phyloP scores from a whole-genome alignment of 441 rosid species.

The Brassica hybrid region DNA sequence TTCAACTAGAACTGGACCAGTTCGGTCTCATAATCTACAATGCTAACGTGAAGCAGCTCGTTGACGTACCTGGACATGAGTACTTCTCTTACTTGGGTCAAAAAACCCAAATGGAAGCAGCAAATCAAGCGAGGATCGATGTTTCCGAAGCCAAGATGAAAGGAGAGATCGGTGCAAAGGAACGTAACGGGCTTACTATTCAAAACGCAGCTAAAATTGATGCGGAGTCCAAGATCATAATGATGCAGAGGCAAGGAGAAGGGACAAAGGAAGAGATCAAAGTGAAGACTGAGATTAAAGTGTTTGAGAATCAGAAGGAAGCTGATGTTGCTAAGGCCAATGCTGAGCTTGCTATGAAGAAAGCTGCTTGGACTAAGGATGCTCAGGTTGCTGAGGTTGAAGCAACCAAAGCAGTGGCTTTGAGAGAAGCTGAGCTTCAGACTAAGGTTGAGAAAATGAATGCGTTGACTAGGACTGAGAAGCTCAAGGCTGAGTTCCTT shows the following conservation, averaged over 20 bases:
- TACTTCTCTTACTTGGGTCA: slow-evolving; percentile 78
- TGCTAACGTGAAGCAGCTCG: slow-evolving; percentile 77
- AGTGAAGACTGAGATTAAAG: slow-evolving; percentile 62
- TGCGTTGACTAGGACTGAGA: slow-evolving; percentile 63
- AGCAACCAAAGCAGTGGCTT: slow-evolving; percentile 61
- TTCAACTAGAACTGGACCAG: slow-evolving; percentile 68
- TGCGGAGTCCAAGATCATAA: slow-evolving; percentile 61
- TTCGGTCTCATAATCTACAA: slow-evolving; percentile 66
- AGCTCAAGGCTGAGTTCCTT: slow-evolving; percentile 68
- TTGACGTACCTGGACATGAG: slow-evolving; percentile 75
- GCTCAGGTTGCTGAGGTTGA: slow-evolving; percentile 72
- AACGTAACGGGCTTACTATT: slow-evolving; percentile 52
- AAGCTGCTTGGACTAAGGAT: slow-evolving; percentile 59
- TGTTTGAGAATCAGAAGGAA: slow-evolving; percentile 64
- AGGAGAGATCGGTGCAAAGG: slow-evolving; percentile 63
- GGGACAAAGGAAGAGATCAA: slow-evolving; percentile 66
- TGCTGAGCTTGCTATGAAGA: slow-evolving; percentile 64
- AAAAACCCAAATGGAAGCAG: slow-evolving; percentile 79
- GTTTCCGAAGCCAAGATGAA: slow-evolving; percentile 68
- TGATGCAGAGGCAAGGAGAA: slow-evolving; percentile 59
- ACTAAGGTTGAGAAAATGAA: slow-evolving; percentile 66
- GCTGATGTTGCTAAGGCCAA: slow-evolving; percentile 70
- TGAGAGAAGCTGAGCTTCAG: slow-evolving; percentile 72
- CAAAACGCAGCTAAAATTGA: slow-evolving; percentile 75
- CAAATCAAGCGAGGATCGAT: slow-evolving; percentile 68